Conservation (phyloP, 1,284 basidiomycete species). For the Irpex sp. region DNA sequence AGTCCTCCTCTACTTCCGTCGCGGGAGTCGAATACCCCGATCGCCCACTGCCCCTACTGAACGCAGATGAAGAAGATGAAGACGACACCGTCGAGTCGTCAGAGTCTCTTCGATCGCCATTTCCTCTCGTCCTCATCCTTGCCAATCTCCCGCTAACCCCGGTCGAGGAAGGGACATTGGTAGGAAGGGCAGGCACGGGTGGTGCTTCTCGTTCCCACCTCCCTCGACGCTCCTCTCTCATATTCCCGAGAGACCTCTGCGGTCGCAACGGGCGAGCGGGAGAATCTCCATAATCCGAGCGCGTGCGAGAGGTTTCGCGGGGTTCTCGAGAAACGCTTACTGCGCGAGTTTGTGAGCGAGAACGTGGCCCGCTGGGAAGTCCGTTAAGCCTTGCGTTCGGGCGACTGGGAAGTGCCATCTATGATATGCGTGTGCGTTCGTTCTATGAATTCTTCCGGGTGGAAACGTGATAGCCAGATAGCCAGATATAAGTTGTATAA, state of each 20-base stretch:
- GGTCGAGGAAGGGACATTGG: not conserved
- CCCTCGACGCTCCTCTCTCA: conserved; percentile 15
- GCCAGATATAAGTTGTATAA: not conserved
- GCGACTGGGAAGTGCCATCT: conserved; percentile 24
- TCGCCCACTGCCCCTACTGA: not conserved
- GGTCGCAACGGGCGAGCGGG: conserved; percentile 19
- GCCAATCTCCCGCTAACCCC: not conserved
- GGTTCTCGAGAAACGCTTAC: conserved; percentile 22
- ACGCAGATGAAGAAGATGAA: conserved; percentile 3
- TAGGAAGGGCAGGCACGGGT: conserved; percentile 22
- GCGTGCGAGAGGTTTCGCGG: conserved; percentile 18
- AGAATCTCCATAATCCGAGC: conserved; percentile 14
- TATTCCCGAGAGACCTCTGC: conserved; percentile 23
- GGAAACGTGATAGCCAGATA: not conserved
- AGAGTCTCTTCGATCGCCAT: conserved; percentile 3
- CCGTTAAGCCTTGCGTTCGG: conserved; percentile 19
- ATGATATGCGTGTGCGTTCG: not conserved
- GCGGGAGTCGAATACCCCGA: not conserved
- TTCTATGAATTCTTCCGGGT: not conserved
- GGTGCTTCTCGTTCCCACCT: conserved; percentile 7
- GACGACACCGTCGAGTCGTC: conserved; percentile 2
- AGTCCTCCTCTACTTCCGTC: not conserved
- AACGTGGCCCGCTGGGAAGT: conserved; percentile 24
- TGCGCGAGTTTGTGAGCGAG: conserved; percentile 21
- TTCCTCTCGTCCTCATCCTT: conserved; percentile 4